These are phyloP conservation scores for Kodamaea fukazawae DNA, from an alignment of 805 yeast species.

Conservation along the genomic window DNA sequence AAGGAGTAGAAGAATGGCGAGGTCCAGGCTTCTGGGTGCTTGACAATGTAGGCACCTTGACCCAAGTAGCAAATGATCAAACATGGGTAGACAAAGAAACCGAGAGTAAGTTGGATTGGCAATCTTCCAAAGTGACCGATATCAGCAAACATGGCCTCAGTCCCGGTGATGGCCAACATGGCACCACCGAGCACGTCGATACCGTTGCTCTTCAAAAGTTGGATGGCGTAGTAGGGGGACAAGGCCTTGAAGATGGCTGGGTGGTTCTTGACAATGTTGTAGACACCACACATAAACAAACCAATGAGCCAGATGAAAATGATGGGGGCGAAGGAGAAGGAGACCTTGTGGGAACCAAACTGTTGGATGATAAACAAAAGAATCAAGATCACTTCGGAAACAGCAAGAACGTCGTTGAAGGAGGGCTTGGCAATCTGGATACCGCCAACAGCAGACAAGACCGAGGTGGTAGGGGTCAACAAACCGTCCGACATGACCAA, in stretches of 20 bases:
- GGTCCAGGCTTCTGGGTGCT: conserved; percentile 36
- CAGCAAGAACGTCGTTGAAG: conserved; percentile 43
- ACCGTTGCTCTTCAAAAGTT: conserved; percentile 38
- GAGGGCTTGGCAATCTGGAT: conserved; percentile 51
- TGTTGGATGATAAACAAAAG: conserved; percentile 46
- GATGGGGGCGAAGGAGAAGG: conserved; percentile 53
- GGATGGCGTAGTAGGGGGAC: conserved; percentile 51
- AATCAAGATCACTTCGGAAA: conserved; percentile 48
- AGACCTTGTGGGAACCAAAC: conserved; percentile 49
- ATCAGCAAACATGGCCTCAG: conserved; percentile 66
- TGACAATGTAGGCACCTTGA: conserved; percentile 50
- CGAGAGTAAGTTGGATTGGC: conserved; percentile 49
- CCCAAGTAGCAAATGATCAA: conserved; percentile 55
- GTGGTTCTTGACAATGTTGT: conserved; percentile 39
- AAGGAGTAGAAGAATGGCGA: conserved; percentile 49
- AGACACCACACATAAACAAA: conserved; percentile 44
- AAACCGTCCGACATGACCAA: conserved; percentile 59
- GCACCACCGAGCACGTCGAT: conserved; percentile 48
- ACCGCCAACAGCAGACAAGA: conserved; percentile 56
- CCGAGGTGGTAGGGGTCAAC: conserved; percentile 63
- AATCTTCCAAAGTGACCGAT: conserved; percentile 53
- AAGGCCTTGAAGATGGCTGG: conserved; percentile 48
- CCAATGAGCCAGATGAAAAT: conserved; percentile 50
- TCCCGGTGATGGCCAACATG: conserved; percentile 56
- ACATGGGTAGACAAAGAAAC: conserved; percentile 49